Conservation (phyloP, 371 early-diverging fungal genomes). For the Coelomomyces lativittatus region DNA sequence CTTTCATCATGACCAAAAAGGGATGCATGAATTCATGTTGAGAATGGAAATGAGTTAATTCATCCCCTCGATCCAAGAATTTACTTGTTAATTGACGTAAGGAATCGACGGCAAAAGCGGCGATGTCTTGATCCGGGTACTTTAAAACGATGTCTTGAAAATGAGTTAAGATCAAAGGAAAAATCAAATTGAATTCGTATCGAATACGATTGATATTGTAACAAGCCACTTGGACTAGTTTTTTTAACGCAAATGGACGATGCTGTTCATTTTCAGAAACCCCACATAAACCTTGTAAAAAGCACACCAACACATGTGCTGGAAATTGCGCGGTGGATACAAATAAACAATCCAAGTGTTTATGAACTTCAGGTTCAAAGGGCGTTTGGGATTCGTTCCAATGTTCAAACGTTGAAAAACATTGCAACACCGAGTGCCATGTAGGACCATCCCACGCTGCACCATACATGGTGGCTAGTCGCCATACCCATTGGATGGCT, state of each 20-base stretch:
- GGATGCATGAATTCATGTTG: conserved; percentile 48
- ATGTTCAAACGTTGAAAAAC: too few species aligned
- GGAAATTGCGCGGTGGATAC: conserved; percentile 14
- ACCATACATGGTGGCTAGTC: too few species aligned
- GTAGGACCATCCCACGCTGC: too few species aligned
- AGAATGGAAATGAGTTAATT: conserved; percentile 47
- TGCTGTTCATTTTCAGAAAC: conserved; percentile 22
- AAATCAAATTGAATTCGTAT: conserved; percentile 55
- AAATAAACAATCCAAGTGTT: too few species aligned
- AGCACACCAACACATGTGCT: conserved; percentile 22
- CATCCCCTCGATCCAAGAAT: conserved; percentile 53
- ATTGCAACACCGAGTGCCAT: too few species aligned
- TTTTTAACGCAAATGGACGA: conserved; percentile 23
- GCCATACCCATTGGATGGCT: too few species aligned
- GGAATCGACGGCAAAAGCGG: conserved; percentile 51
- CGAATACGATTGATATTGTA: conserved; percentile 28
- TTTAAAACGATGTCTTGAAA: conserved; percentile 46
- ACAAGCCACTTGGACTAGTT: conserved; percentile 35
- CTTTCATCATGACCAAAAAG: conserved; percentile 50
- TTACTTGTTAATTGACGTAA: conserved; percentile 51
- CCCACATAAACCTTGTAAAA: conserved; percentile 21
- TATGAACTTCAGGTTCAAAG: too few species aligned
- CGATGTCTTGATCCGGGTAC: conserved; percentile 23
- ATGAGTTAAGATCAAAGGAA: conserved; percentile 45
- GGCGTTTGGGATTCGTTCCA: too few species aligned